Percentiles rank a stretch among this genome's conserved stretches.
Conservation (phyloP, 805 yeast genomes). For the Kazachstania bromeliacearum region DNA sequence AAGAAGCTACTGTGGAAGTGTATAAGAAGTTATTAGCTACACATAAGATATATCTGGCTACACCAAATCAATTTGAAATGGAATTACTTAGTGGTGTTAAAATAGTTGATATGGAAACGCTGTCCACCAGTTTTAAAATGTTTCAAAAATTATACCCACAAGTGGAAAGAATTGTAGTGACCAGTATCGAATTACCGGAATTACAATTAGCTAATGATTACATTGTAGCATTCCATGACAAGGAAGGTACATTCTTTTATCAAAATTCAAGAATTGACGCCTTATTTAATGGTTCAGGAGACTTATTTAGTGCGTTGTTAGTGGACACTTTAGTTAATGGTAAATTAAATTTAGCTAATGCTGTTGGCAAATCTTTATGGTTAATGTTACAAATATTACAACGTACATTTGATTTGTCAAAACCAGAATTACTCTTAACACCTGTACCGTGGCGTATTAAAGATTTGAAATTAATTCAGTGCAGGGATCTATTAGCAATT, state of each 20-base stretch:
- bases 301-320: constrained; percentile 54
- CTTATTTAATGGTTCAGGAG: constrained; percentile 67
- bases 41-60: constrained; percentile 41
- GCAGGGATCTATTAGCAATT: constrained; percentile 23
- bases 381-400: constrained; percentile 36
- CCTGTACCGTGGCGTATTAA: constrained; percentile 22
- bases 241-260: not conserved
- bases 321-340: constrained; percentile 39
- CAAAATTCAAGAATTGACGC: constrained; percentile 37
- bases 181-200: constrained; percentile 37
- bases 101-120: constrained; percentile 31
- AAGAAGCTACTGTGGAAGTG: constrained; percentile 41
- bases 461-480: constrained; percentile 38
- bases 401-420: constrained; percentile 30
- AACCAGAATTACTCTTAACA: constrained; percentile 3
- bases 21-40: constrained; percentile 40
- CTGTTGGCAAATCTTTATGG: constrained; percentile 34
- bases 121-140: constrained; percentile 31
- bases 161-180: constrained; percentile 47
- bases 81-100: constrained; percentile 45
- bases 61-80: constrained; percentile 72
- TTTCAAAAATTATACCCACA: constrained; percentile 38
- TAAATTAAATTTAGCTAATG: constrained; percentile 7
- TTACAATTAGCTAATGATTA: not conserved
- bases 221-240: constrained; percentile 6